Conservation (phyloP, 2,329 filamentous ascomycete genomes). For the Neoscytalidium dimidiatum region DNA sequence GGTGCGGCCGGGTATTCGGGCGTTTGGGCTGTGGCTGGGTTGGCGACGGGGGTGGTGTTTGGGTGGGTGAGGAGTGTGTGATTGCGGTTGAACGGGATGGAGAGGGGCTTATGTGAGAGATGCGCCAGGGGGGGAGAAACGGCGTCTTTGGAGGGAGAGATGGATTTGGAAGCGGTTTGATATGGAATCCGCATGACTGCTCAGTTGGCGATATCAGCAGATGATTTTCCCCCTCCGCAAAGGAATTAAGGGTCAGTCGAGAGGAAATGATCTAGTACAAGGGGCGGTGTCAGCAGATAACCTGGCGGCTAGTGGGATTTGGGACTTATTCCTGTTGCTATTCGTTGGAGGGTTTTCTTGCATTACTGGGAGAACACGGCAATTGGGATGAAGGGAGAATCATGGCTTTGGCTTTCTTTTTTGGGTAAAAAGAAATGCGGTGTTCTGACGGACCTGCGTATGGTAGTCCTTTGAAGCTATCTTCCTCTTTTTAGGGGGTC, state of each 20-base stretch:
- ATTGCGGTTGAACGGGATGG: neutral
- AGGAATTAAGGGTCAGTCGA: no score
- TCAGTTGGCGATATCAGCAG: no score
- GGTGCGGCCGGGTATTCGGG: slow-evolving; percentile 74
- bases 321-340: no score
- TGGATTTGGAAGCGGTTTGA: no score
- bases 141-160: neutral
- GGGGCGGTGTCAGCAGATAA: no score
- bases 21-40: slow-evolving; percentile 71
- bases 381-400: neutral
- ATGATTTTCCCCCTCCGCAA: no score
- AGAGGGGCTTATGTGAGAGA: neutral
- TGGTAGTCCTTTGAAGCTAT: neutral
- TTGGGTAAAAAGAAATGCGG: neutral
- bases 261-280: no score
- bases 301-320: no score
- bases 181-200: no score
- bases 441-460: neutral
- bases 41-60: slow-evolving; percentile 60
- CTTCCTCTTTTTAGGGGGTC: neutral
- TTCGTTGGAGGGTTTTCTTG: no score
- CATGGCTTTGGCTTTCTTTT: neutral
- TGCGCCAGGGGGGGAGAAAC: neutral
- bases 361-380: neutral
- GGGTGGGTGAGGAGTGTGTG: slow-evolving; percentile 49